Conservation (phyloP, 495 filamentous ascomycete species). For the Podospora tetraspora region DNA sequence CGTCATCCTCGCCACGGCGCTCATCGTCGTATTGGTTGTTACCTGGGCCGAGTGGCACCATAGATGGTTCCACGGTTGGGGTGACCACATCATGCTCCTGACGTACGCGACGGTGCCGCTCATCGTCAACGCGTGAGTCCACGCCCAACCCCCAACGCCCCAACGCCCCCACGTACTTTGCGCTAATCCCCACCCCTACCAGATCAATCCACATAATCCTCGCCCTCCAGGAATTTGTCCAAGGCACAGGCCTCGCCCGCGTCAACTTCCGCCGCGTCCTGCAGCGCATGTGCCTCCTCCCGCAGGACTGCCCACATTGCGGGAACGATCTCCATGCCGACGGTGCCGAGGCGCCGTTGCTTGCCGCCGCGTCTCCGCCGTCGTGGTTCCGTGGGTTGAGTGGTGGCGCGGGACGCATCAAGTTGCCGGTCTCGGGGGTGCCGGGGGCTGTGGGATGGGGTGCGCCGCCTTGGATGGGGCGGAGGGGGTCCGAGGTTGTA, state of each 20-base stretch:
- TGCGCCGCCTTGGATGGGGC: too few species aligned
- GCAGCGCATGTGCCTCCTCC: slow-evolving; percentile 29
- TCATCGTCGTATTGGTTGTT: slow-evolving; percentile 37
- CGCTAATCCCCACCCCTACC: neutral
- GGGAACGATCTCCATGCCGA: slow-evolving; percentile 33
- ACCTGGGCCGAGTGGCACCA: slow-evolving; percentile 28
- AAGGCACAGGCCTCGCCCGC: slow-evolving; percentile 34
- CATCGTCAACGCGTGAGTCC: slow-evolving; percentile 37
- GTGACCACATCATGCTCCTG: slow-evolving; percentile 36
- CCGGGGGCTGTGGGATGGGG: too few species aligned
- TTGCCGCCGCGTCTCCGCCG: slow-evolving; percentile 1
- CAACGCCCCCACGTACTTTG: too few species aligned
- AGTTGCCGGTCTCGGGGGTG: too few species aligned
- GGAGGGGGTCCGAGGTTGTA: too few species aligned
- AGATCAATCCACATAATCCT: slow-evolving; percentile 37
- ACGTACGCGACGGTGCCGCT: slow-evolving; percentile 38
- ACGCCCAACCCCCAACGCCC: too few species aligned
- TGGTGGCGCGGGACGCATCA: too few species aligned
- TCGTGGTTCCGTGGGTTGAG: too few species aligned
- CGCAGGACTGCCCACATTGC: slow-evolving; percentile 39
- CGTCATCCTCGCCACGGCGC: slow-evolving; percentile 27
- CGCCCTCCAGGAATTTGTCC: slow-evolving; percentile 33
- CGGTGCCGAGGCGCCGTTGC: slow-evolving; percentile 34
- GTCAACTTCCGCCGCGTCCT: slow-evolving; percentile 31
- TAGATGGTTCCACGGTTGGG: neutral